Evolutionary conservation across 768 basidiomycete species (phyloP).

Genomic region (Agaricus sinodeliciosus): DNA sequence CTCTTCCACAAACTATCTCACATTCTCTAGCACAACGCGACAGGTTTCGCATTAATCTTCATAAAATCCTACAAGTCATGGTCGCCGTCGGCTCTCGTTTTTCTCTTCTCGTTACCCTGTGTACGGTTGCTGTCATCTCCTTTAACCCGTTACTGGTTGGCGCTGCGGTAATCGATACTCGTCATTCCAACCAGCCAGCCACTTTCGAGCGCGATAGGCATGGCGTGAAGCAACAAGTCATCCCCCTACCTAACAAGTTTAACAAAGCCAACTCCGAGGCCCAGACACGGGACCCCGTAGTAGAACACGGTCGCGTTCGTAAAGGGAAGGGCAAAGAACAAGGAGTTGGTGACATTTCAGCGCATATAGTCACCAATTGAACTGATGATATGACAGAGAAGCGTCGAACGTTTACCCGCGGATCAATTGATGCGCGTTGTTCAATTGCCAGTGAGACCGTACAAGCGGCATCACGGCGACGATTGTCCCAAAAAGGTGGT

Average conservation of each 20-base stretch:
- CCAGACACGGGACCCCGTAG: not conserved
- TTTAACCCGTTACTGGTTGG: not conserved
- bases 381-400: not conserved
- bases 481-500: slow-evolving; percentile 2
- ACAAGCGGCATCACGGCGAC: not conserved
- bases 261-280: not conserved
- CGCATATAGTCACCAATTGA: not conserved
- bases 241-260: not conserved
- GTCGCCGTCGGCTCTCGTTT: slow-evolving; percentile 3
- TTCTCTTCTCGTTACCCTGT: slow-evolving; percentile 1
- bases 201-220: not conserved
- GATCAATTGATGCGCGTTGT: not conserved
- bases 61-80: not conserved
- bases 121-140: not conserved
- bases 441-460: not conserved
- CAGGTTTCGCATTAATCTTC: not conserved
- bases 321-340: not conserved
- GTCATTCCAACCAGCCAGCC: not conserved
- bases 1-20: slow-evolving; percentile 4
- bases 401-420: not conserved
- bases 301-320: not conserved
- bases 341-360: not conserved
- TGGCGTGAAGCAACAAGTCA: not conserved
- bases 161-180: not conserved
- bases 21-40: not conserved